Conservation (phyloP, 495 filamentous ascomycete genomes). For the Lasiosphaeriaceae sp. region DNA sequence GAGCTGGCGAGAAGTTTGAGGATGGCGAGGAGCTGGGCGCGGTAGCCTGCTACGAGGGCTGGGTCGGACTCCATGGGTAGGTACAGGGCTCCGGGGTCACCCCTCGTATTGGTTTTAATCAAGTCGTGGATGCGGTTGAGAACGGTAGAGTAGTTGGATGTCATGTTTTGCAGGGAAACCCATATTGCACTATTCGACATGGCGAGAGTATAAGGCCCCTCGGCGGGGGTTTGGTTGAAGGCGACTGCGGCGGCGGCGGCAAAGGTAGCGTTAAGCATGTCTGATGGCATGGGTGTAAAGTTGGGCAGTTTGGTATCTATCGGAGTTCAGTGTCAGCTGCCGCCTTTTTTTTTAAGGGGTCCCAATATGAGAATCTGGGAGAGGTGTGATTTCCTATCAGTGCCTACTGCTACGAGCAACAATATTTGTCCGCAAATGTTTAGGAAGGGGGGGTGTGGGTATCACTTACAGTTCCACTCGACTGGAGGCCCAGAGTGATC, state of each 20-base stretch:
- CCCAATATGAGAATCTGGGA: too few relatives aligned
- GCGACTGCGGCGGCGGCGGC: slow-evolving; percentile 1
- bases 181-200: slow-evolving; percentile 14
- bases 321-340: not conserved
- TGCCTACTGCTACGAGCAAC: too few relatives aligned
- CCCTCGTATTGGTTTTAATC: too few relatives aligned
- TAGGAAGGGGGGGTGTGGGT: too few relatives aligned
- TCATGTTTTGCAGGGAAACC: slow-evolving; percentile 11
- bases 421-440: too few relatives aligned
- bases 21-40: slow-evolving; percentile 9
- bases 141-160: slow-evolving; percentile 5
- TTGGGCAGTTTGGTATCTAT: not conserved
- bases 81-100: too few relatives aligned
- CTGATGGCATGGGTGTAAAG: not conserved
- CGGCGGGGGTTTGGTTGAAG: slow-evolving; percentile 12
- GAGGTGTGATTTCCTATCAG: too few relatives aligned
- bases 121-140: not conserved
- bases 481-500: slow-evolving; percentile 8
- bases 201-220: slow-evolving; percentile 16
- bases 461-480: not conserved
- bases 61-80: not conserved
- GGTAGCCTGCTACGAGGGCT: slow-evolving; percentile 12
- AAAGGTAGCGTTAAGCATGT: slow-evolving; percentile 5
- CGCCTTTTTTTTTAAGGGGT: too few relatives aligned
- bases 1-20: slow-evolving; percentile 12